Base-by-base conservation (phyloP, 2,329 filamentous ascomycete species). In the Coleophoma crateriformis region DNA sequence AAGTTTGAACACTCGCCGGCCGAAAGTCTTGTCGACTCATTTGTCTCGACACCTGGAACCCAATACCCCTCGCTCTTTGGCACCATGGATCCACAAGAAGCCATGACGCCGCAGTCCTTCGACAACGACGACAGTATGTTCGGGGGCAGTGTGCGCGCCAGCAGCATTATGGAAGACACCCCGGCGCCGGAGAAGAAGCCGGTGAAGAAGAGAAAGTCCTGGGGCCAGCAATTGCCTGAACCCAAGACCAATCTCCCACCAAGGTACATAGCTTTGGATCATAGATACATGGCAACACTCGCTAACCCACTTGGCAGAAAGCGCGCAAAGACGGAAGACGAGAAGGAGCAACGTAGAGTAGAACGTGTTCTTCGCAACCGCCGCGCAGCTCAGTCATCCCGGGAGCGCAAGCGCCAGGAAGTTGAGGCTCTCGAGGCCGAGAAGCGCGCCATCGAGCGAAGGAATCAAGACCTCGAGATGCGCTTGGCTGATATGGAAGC, bases 341-440 rank as follows among this genome's bases (percentile, higher is more conserved):
- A 99, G 71, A 99, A 99, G 74, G 94, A 97, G 72, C 94, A 99
- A 71, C 87, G 94, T 41, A 88, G 94, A 54, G 95, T 97, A 49
- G 94, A 99, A 75, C 89, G 94, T 54, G 94, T 99, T 57, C 89
- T 97, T 61, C 87, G 94, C 41, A 99, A 99, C 67, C 89, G 94
- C 58, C 88, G 91, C 52, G 94, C 94, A 42, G 94, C 94, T 38
- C 94, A 97, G 76, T 96, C 95, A 51, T 99, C 94, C 4, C 81
- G 94, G 46, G 94, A 99, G 45, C 62, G 64, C 32, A 67, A 67
- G 54, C 60, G 64, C 27, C 62, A 84, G 59, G 85, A 97, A 70
- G 90, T 95, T 37, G 94, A 97, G 71, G 85, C 85, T 41, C 80
- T 97, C 33, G 82, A 86, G 64, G 75, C 73, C 51, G 77, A 84